Base-by-base conservation (phyloP, 768 basidiomycete genomes). In the Mycena amicta region DNA sequence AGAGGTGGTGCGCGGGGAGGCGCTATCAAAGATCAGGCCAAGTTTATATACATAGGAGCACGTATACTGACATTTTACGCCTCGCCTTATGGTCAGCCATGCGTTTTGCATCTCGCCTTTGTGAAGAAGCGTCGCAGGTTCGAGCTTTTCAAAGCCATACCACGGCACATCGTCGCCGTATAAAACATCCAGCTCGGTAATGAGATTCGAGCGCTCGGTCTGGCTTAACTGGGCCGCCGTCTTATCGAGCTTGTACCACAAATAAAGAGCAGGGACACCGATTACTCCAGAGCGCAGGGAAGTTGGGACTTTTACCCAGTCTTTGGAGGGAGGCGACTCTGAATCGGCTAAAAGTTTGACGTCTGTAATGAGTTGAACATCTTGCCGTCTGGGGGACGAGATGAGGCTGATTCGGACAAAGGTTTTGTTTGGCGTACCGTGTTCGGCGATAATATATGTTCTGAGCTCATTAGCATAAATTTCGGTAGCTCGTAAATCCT, bases 111-210 rank as follows among this genome's bases (percentile, higher is more conserved):
- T 62, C 16, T 69, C 72, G 41, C 74, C 77, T 20, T 72, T 65
- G 49, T 77, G 75, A 3, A 72, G 64, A 29, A 83, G 80, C n/a
- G 88, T 82, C 0, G 88, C 73, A 0, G 84, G 84, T 26, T 85
- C 75, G 2, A 93, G 66, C 65, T 82, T 86, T 63, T 93, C 84
- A 67, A 95, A 98, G 0, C 94, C 94, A 64, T 87, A 94, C 86
- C 92, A 93, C 0, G 93, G 85, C 6, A 81, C 78, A 53, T 88
- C 89, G 55, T 93, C 88, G 4, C 96, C 96, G 67, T 86, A 97
- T 0, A 93, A 72, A 3, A 98, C 80, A 68, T 98, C 95, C n/a
- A 98, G 61, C 71, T 98, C 95, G 1, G 95, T 98, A 66, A 98
- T 84, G 25, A 94, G 74, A 41, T 87, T 76, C 30, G 77, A 68